phyloP scores from a whole-genome alignment of 352 stramenopile genomes.

The Globisporangium radiosum region DNA sequence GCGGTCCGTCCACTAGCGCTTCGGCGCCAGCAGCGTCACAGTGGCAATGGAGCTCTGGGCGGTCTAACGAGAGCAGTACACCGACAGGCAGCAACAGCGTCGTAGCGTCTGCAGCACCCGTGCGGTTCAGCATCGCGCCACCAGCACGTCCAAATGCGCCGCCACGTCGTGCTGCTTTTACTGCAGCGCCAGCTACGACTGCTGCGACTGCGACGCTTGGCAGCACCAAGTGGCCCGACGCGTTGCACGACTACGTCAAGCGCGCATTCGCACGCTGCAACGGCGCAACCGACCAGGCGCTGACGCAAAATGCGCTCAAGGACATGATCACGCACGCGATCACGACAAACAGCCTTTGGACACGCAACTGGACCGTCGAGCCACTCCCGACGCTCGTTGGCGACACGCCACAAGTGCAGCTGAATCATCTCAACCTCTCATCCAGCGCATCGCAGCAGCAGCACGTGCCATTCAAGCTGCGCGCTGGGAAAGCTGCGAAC shows the following conservation, averaged over 20 bases:
- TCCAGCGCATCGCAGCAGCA: not conserved
- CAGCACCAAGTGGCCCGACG: conserved; percentile 75
- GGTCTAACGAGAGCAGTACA: not conserved
- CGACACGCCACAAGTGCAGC: conserved; percentile 23
- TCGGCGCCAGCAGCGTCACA: conserved; percentile 20
- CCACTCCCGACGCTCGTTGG: conserved; percentile 63
- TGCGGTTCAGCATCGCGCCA: conserved; percentile 37
- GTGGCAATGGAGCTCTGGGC: conserved; percentile 70
- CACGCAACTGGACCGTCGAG: conserved; percentile 75
- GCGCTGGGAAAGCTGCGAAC: conserved; percentile 7
- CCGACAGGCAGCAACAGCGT: conserved; percentile 10
- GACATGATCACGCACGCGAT: conserved; percentile 81
- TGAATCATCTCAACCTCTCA: conserved; percentile 10
- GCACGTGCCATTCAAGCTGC: not conserved
- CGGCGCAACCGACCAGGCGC: conserved; percentile 57
- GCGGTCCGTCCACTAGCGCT: not conserved
- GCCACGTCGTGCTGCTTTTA: conserved; percentile 8
- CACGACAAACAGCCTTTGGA: conserved; percentile 79
- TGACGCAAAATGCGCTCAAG: conserved; percentile 79
- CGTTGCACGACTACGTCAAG: conserved; percentile 84
- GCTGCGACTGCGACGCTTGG: conserved; percentile 12
- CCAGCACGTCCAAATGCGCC: conserved; percentile 11
- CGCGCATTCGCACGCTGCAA: conserved; percentile 77
- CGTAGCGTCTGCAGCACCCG: conserved; percentile 22
- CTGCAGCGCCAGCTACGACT: conserved; percentile 9